Evolutionary conservation across 176 grass and related monocot genomes (phyloP).

Genomic region (Stipa capillata): DNA sequence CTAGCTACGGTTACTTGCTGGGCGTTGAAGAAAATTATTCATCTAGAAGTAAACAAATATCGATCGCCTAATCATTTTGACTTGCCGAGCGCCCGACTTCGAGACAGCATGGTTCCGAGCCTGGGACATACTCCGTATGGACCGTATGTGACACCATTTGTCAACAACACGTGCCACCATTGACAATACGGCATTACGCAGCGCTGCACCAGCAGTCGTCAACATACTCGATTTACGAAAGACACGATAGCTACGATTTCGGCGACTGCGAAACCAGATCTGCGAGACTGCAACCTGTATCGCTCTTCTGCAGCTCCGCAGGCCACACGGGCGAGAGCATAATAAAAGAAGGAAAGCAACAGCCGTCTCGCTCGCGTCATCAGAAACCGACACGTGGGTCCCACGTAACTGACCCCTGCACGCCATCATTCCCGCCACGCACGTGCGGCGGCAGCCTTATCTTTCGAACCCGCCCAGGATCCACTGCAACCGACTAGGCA

Average conservation of each 20-base stretch:
- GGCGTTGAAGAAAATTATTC: no score
- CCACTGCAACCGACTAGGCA: not conserved
- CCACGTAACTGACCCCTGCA: not conserved
- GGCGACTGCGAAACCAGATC: not conserved
- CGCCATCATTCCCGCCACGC: conserved; percentile 21
- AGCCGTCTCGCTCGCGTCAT: not conserved
- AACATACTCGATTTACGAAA: not conserved
- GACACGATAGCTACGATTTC: not conserved
- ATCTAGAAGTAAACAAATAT: no score
- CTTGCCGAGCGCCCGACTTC: not conserved
- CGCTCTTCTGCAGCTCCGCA: no score
- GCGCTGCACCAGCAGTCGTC: no score
- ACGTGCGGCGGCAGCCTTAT: conserved; percentile 51
- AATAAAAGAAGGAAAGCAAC: not conserved
- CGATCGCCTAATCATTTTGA: not conserved
- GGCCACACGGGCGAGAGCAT: no score
- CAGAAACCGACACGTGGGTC: conserved; percentile 17
- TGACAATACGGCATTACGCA: no score
- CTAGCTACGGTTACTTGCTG: no score
- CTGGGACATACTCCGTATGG: no score
- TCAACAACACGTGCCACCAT: not conserved
- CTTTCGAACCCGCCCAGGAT: not conserved
- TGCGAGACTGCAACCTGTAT: no score
- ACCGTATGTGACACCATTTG: not conserved
- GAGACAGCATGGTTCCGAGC: not conserved